These are phyloP conservation scores for Fusarium stilboides DNA, from an alignment of 2,329 filamentous ascomycete species.

Conservation along the genomic window DNA sequence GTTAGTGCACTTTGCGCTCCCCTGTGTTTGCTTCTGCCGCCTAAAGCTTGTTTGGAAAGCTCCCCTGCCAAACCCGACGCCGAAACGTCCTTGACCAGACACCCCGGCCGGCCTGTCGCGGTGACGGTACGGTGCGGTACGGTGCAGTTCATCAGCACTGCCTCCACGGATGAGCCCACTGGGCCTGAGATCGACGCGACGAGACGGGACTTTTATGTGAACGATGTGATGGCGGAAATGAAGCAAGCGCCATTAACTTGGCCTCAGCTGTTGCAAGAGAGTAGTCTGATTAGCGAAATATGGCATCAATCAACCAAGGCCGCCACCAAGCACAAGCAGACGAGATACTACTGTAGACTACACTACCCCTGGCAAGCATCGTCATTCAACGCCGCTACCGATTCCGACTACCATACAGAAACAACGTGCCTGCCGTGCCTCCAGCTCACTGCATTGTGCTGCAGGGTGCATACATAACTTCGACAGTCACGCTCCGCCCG, in stretches of 20 bases:
- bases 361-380: constrained; percentile 48
- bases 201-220: constrained; percentile 38
- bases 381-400: constrained; percentile 48
- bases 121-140: constrained; percentile 32
- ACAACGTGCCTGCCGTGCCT: constrained; percentile 43
- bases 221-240: constrained; percentile 40
- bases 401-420: constrained; percentile 41
- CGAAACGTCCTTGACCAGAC: constrained; percentile 45
- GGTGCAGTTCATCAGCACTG: constrained; percentile 47
- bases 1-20: constrained; percentile 38
- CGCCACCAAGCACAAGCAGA: constrained; percentile 26
- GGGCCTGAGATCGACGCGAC: constrained; percentile 46
- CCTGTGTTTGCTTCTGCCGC: constrained; percentile 47
- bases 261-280: constrained; percentile 27
- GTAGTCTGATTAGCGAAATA: constrained; percentile 43
- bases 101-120: constrained; percentile 45
- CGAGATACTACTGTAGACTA: constrained; percentile 23
- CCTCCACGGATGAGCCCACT: constrained; percentile 51
- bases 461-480: constrained; percentile 48
- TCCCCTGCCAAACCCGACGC: constrained; percentile 41
- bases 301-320: constrained; percentile 32
- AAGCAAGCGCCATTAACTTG: constrained; percentile 25
- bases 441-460: constrained; percentile 32
- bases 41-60: constrained; percentile 51
- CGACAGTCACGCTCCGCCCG: constrained; percentile 46